Conservation (phyloP, 1,284 basidiomycete genomes). For the Wallemia hederae region DNA sequence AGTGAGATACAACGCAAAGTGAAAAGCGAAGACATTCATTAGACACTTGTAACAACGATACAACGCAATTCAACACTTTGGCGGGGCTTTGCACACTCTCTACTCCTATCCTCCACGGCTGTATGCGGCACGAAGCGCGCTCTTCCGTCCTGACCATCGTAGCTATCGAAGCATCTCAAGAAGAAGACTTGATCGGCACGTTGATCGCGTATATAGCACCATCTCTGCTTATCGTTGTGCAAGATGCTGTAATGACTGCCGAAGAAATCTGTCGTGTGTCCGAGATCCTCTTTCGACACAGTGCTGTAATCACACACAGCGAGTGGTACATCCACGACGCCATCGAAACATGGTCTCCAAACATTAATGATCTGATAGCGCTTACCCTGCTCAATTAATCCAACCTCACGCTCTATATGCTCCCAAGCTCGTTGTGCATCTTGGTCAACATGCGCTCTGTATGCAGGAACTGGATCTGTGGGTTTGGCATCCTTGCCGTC, state of each 20-base stretch:
- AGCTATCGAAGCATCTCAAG: neutral
- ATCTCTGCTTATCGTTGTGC: neutral
- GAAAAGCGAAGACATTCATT: neutral
- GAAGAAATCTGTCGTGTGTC: neutral
- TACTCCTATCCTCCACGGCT: neutral
- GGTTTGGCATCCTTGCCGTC: neutral
- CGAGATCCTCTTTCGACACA: neutral
- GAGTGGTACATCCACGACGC: neutral
- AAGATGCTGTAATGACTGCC: neutral
- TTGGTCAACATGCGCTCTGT: neutral
- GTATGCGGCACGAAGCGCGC: neutral
- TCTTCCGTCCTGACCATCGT: neutral
- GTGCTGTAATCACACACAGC: neutral
- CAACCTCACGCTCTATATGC: neutral
- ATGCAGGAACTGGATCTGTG: neutral
- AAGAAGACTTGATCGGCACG: neutral
- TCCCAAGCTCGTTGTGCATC: neutral
- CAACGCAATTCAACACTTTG: neutral
- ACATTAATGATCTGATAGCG: neutral
- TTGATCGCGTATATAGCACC: neutral
- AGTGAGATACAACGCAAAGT: constrained; percentile 35
- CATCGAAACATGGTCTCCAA: neutral
- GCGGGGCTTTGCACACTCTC: neutral
- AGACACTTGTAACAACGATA: neutral
- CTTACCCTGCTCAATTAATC: neutral